Evolutionary conservation across 352 stramenopile species (phyloP), one percentile per base, ranked within the genome.

Genomic region (Globisporangium ultimum): DNA sequence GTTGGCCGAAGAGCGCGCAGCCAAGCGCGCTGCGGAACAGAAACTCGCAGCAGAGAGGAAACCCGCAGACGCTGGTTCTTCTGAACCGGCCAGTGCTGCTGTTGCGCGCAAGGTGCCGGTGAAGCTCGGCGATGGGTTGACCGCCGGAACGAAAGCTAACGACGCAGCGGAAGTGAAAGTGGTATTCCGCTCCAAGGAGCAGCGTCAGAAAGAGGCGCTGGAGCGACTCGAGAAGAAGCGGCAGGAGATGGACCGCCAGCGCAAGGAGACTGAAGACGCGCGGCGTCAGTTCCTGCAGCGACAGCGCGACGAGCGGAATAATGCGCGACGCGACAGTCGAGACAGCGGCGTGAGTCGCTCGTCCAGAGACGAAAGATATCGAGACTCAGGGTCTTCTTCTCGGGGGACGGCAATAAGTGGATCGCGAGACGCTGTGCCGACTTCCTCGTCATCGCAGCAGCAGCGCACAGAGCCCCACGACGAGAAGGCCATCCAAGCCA

Each of bases 151-250:
- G 55, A 48, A 4, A 46, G 24, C 2, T 43, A 17, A 53, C 34
- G 46, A 49, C 32, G 43, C 53, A 10, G 46, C 55, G 0, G 52
- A 43, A 1, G 24, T 55, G 32, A 89, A 89, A 60, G 80, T 88
- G 1, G 70, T 53, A 46, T 96, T 96, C 61, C 75, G 80, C 0
- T 88, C 84, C 4, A 96, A 93, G 52, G 84, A 75, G 24, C 82
- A 96, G 72, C 72, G 87, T 32, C 71, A 95, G 61, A 68, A 89
- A 60, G 75, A 91, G 5, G 87, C 85, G 18, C 69, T 95, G 17
- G 77, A 76, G 64, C 72, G 68, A 21, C 67, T 96, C 21, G 73
- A 93, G 55, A 70, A 81, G 58, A 89, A 94, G 68, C 84, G 84
- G 3, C 45, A 64, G 28, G 80, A 90, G 68, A 72, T 84, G 70